These are phyloP conservation scores for Candida nonsorbophila DNA, from an alignment of 805 yeast genomes.

Conservation along the genomic window DNA sequence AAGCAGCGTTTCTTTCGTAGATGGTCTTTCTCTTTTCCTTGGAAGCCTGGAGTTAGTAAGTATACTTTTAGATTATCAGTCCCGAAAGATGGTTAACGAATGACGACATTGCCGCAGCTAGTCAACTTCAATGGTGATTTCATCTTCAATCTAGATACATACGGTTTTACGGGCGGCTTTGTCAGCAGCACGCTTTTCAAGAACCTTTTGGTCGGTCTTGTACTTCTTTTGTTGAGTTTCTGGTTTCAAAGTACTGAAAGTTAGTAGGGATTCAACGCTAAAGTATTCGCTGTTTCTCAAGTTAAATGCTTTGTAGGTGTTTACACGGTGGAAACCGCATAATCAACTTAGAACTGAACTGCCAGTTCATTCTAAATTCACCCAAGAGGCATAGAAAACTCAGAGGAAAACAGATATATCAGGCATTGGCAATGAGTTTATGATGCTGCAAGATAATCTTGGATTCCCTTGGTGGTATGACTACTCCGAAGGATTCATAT, in stretches of 20 bases:
- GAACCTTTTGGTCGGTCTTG: slow-evolving; percentile 71
- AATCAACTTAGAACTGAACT: slow-evolving; percentile 36
- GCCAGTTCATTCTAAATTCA: slow-evolving; percentile 37
- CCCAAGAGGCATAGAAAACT: slow-evolving; percentile 13
- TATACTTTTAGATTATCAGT: slow-evolving; percentile 42
- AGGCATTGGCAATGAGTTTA: slow-evolving; percentile 36
- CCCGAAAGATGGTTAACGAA: slow-evolving; percentile 87
- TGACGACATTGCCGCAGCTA: slow-evolving; percentile 70
- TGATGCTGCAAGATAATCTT: slow-evolving; percentile 37
- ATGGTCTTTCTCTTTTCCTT: slow-evolving; percentile 59
- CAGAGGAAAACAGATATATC: slow-evolving; percentile 42
- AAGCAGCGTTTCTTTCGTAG: slow-evolving; percentile 94
- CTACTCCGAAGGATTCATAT: too few relatives aligned
- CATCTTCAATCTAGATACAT: slow-evolving; percentile 58
- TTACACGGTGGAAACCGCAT: too few relatives aligned
- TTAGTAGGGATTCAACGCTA: slow-evolving; percentile 18
- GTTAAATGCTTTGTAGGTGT: too few relatives aligned
- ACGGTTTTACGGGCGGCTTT: slow-evolving; percentile 75
- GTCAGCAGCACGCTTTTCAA: slow-evolving; percentile 76
- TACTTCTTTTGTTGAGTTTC: slow-evolving; percentile 83
- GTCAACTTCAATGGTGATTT: slow-evolving; percentile 49
- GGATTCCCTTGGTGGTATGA: slow-evolving; percentile 36
- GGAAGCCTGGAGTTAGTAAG: slow-evolving; percentile 36
- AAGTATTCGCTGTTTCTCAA: too few relatives aligned
- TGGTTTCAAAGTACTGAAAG: slow-evolving; percentile 55